Evolutionary conservation across 352 stramenopile species (phyloP).

Genomic region (Globisporangium heterothallicum): DNA sequence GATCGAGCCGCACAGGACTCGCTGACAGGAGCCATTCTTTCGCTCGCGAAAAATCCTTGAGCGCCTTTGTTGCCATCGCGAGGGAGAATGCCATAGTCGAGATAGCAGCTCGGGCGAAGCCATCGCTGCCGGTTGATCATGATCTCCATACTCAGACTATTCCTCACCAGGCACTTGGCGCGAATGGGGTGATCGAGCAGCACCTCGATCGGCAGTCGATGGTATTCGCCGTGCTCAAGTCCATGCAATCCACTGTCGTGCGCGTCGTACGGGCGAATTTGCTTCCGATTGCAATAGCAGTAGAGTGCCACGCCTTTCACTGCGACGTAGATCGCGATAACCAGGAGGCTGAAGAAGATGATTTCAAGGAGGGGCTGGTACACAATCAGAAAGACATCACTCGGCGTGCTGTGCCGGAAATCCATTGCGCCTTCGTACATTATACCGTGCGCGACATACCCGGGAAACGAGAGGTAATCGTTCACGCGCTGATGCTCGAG

Average conservation of each 20-base stretch:
- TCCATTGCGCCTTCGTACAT: constrained; percentile 19
- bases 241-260: constrained; percentile 4
- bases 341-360: constrained; percentile 4
- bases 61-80: constrained; percentile 1
- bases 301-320: constrained; percentile 1
- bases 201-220: constrained; percentile 10
- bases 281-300: background rate
- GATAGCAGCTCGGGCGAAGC: constrained; percentile 11
- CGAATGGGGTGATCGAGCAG: constrained; percentile 12
- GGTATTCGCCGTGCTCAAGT: constrained; percentile 10
- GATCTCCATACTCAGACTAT: constrained; percentile 14
- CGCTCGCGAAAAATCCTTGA: background rate
- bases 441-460: constrained; percentile 11
- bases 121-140: constrained; percentile 6
- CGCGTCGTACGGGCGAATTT: background rate
- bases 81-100: constrained; percentile 11
- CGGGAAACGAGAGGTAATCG: constrained; percentile 16
- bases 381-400: constrained; percentile 11
- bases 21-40: background rate
- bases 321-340: constrained; percentile 1
- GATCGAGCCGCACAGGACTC: background rate
- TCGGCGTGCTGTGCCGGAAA: constrained; percentile 5
- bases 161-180: constrained; percentile 8
- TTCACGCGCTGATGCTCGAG: constrained; percentile 20
- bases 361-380: constrained; percentile 17